phyloP scores from a whole-genome alignment of 1,139 yeast genomes.

The Blastobotrys aristatus region DNA sequence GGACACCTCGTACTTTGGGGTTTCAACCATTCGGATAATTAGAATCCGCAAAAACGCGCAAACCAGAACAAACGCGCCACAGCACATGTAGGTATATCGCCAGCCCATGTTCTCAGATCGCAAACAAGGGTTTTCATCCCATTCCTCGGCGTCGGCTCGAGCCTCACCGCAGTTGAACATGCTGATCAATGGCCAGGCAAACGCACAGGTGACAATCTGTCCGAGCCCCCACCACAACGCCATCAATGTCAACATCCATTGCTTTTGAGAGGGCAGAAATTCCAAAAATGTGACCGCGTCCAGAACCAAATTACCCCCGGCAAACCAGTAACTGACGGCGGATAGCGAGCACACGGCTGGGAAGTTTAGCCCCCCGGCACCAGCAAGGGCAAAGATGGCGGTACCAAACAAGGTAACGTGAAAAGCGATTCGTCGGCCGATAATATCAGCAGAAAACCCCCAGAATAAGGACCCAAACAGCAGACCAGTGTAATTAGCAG shows the following conservation, averaged over 20 bases:
- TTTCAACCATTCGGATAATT: slow-evolving; percentile 46
- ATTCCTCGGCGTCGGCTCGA: background rate
- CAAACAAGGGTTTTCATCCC: slow-evolving; percentile 39
- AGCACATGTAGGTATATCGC: slow-evolving; percentile 53
- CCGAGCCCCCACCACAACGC: slow-evolving; percentile 64
- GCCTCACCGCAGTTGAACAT: slow-evolving; percentile 40
- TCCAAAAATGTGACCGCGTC: slow-evolving; percentile 60
- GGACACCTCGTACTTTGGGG: slow-evolving; percentile 53
- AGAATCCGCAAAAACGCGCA: slow-evolving; percentile 47
- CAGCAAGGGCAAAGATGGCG: slow-evolving; percentile 47
- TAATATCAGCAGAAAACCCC: slow-evolving; percentile 56
- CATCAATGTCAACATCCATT: slow-evolving; percentile 51
- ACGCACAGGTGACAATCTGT: slow-evolving; percentile 49
- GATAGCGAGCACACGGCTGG: slow-evolving; percentile 48
- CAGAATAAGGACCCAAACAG: slow-evolving; percentile 52
- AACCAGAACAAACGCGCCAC: slow-evolving; percentile 49
- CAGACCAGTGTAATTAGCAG: slow-evolving; percentile 41
- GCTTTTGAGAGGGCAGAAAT: slow-evolving; percentile 49
- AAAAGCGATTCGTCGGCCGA: slow-evolving; percentile 55
- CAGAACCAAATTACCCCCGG: slow-evolving; percentile 57
- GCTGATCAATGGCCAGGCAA: slow-evolving; percentile 55
- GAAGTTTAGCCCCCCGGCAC: slow-evolving; percentile 47
- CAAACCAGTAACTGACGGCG: slow-evolving; percentile 31
- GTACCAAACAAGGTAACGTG: slow-evolving; percentile 49
- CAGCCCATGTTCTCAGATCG: slow-evolving; percentile 50